Base-by-base conservation (phyloP, 2,329 filamentous ascomycete species). In the Pleoardoris graminearum region DNA sequence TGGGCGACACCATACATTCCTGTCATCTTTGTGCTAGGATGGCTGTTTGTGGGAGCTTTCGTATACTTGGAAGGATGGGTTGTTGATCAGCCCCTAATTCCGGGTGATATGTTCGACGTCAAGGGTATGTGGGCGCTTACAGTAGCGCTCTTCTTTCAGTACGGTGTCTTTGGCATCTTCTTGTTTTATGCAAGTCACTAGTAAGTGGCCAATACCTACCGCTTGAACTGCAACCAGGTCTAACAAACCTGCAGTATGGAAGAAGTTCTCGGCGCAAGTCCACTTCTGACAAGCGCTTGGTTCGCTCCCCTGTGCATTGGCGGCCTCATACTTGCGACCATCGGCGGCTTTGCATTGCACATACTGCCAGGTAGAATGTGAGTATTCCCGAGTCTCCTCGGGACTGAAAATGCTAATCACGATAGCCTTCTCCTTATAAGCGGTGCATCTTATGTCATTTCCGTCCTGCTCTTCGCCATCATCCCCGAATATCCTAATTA, bases 1-100 rank as follows among this genome's bases (percentile, higher is more conserved):
- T 93, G 89, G 88, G 76, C 72, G n/a, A 90, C 86, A 0, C 86
- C 87, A 1, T 90, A 91, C 59, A 85, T 93, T 32, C 82, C 82
- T 35, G 76, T 85, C 8, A 83, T 85, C 0, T 81, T 93, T 41
- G 74, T 85, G 3, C 33, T 88, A 1, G 89, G 89, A 0, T 73
- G 81, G 5, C 51, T 89, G 0, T 71, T 87, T 7, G 76, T 94
- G 1, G 74, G 72, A 1, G 73, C 75, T 0, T 84, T 88, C 10
- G 77, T 87, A 6, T 92, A 90, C 55, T 77, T 92, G 3, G 87
- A 94, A 74, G 85, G 85, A 0, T 89, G 85, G 83, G 79, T 90
- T 0, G 83, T 87, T 1, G 68, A 79, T 14, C 80, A 86, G 46
- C 90, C 90, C 0, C 75, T 94, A 1, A 75, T 94, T 0, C 89